These are phyloP conservation scores for Mortierella hygrophila DNA, from an alignment of 192 early-diverging fungal genomes.

Conservation along the genomic window DNA sequence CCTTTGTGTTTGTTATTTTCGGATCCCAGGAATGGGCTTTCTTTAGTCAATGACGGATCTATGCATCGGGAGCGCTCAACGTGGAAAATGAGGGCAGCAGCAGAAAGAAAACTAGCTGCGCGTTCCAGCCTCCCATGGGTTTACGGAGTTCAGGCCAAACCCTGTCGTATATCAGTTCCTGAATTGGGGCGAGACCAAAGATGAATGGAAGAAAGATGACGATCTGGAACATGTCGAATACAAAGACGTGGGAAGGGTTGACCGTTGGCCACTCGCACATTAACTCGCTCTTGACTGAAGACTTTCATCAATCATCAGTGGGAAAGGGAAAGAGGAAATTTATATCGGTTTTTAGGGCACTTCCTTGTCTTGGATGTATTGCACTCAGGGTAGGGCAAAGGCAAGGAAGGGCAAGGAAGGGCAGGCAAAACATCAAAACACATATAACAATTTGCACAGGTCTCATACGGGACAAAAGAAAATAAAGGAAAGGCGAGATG, in stretches of 20 bases:
- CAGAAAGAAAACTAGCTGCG: neutral
- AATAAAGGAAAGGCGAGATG: too few relatives aligned
- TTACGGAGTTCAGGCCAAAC: too few relatives aligned
- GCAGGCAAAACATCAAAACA: too few relatives aligned
- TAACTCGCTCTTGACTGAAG: neutral
- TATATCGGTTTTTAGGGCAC: too few relatives aligned
- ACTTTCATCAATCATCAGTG: neutral
- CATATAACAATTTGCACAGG: too few relatives aligned
- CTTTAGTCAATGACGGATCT: neutral
- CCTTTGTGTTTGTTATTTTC: neutral
- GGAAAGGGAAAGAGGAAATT: neutral
- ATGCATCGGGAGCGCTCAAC: neutral
- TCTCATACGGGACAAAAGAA: too few relatives aligned
- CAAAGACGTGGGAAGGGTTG: neutral
- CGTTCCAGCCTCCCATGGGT: too few relatives aligned
- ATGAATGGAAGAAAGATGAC: neutral
- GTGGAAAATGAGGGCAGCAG: neutral
- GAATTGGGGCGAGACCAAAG: neutral
- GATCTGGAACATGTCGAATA: neutral
- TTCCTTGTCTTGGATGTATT: too few relatives aligned
- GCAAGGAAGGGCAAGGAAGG: too few relatives aligned
- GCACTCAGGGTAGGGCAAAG: too few relatives aligned
- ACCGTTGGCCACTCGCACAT: neutral
- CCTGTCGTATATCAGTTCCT: neutral
- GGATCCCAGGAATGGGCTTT: slow-evolving; percentile 3